A percentile compares a stretch with the other conserved stretches of the same genome.
These are phyloP conservation scores for Gnetum montanum DNA, from an alignment of 75 land plant genomes.

Conservation along the genomic window DNA sequence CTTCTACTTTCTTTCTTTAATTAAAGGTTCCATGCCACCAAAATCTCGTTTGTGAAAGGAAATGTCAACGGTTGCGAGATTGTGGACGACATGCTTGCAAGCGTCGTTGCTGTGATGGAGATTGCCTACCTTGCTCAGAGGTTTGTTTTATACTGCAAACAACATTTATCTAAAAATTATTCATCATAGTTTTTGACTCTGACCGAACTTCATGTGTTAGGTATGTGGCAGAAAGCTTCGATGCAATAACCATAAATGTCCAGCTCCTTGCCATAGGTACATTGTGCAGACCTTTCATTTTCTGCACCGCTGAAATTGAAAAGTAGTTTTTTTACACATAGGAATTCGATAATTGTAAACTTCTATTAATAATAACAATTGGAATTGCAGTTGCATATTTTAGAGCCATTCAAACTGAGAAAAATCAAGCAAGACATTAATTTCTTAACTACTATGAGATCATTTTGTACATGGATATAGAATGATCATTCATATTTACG, in stretches of 20 bases:
- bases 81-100: slow-evolving; percentile 93
- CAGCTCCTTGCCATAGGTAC: slow-evolving; percentile 95
- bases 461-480: no score
- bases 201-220: slow-evolving; percentile 20
- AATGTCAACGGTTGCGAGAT: slow-evolving; percentile 68
- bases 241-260: slow-evolving; percentile 95
- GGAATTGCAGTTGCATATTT: no score
- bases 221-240: slow-evolving; percentile 80
- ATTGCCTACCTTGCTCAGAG: slow-evolving; percentile 97
- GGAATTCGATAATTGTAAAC: no score
- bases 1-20: no score
- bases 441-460: no score
- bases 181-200: background rate
- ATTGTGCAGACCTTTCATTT: no score
- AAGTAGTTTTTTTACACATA: no score
- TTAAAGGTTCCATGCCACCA: slow-evolving; percentile 96
- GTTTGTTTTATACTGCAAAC: slow-evolving; percentile 15
- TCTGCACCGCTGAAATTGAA: no score
- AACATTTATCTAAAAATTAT: background rate
- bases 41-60: slow-evolving; percentile 87
- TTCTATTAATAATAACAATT: no score
- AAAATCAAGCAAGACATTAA: no score
- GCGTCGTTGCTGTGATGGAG: slow-evolving; percentile 93
- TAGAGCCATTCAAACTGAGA: no score
- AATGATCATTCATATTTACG: no score